Evolutionary conservation across 139 green algal species (phyloP).

Genomic region (Coccomyxa sp.): DNA sequence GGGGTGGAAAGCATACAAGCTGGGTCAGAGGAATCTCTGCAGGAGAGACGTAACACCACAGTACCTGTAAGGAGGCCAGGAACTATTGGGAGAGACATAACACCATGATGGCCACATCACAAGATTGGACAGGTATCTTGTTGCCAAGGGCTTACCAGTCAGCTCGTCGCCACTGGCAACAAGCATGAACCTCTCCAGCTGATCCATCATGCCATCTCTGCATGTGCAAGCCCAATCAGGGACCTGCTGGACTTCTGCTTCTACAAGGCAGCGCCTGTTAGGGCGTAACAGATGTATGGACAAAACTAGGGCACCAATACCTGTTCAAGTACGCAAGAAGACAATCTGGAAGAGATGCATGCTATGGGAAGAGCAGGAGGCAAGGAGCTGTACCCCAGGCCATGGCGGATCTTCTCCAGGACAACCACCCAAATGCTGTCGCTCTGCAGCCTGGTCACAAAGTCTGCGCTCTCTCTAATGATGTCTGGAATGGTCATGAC

Average conservation of each 20-base stretch:
- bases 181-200: slow-evolving; percentile 81
- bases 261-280: too few species aligned
- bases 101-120: too few species aligned
- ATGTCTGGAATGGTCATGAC: slow-evolving; percentile 87
- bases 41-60: not conserved
- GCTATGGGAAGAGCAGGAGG: too few species aligned
- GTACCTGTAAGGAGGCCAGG: slow-evolving; percentile 4
- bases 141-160: not conserved
- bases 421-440: slow-evolving; percentile 88
- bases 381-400: slow-evolving; percentile 56
- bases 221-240: not conserved
- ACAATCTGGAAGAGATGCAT: too few species aligned
- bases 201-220: slow-evolving; percentile 86
- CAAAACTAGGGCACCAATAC: too few species aligned
- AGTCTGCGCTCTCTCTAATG: slow-evolving; percentile 78
- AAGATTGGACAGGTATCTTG: too few species aligned
- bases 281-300: too few species aligned
- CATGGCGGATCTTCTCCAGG: slow-evolving; percentile 81
- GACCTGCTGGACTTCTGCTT: too few species aligned
- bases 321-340: too few species aligned
- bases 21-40: too few species aligned
- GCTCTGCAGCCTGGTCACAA: slow-evolving; percentile 79
- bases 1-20: too few species aligned
- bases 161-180: slow-evolving; percentile 67
- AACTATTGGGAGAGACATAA: too few species aligned